A percentile compares a stretch with the other conserved stretches of the same genome.
Evolutionary conservation across 345 rosid species (phyloP).

Genomic region (Euphorbia tirucalli): DNA sequence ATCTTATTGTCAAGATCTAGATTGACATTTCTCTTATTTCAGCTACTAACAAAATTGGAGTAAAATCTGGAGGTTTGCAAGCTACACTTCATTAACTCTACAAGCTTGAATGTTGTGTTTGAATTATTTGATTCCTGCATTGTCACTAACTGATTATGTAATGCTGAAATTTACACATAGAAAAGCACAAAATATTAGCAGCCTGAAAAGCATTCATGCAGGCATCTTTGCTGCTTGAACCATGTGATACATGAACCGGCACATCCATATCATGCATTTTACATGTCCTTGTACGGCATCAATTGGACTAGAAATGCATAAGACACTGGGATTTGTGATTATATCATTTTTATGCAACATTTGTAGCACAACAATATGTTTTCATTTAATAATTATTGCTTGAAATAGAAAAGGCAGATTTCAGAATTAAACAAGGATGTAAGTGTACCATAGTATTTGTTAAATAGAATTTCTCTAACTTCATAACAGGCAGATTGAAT

Average conservation of each 20-base stretch:
- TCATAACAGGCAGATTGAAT: slow-evolving; percentile 12
- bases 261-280: background rate
- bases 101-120: background rate
- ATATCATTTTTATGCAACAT: background rate
- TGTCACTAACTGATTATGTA: background rate
- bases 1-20: background rate
- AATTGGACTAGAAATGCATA: background rate
- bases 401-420: background rate
- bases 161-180: background rate
- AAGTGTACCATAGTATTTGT: background rate
- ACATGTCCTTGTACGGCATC: background rate
- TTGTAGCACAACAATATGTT: background rate
- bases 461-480: background rate
- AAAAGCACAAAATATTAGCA: background rate
- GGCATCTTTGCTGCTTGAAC: background rate
- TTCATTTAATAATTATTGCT: slow-evolving; percentile 3
- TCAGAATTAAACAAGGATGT: background rate
- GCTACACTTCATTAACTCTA: background rate
- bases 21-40: background rate
- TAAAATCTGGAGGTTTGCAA: background rate
- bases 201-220: background rate
- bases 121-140: background rate
- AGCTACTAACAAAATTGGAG: background rate
- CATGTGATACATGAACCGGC: background rate
- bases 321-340: background rate